Base-by-base conservation (phyloP, 768 basidiomycete genomes). In the Phylloporus arenicola region DNA sequence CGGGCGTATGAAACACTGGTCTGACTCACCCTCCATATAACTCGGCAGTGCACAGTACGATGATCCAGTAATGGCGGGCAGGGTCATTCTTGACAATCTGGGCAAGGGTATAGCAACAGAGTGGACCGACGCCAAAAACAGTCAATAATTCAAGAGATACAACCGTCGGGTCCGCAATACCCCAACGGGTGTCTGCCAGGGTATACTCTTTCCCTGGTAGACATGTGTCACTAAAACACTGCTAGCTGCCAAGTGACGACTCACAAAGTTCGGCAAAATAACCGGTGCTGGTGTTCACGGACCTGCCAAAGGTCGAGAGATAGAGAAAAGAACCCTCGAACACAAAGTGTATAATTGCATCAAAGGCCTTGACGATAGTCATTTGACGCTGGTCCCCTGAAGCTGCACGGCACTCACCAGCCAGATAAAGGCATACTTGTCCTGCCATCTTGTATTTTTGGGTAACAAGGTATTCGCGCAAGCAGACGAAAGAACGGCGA, bases 141-240 rank as follows among this genome's bases (percentile, higher is more conserved):
- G 90, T 93, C 54, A 93, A 73, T 48, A 92, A 65, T 64, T 93
- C 90, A 30, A 93, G 80, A 6, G 88, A 83, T 40, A 93, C 87
- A 45, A 92, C 75, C 1, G 84, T 86, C 1, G 86, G 79, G 60
- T 93, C 90, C 0, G 88, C 72, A 39, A 75, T 62, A 13, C 88
- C 90, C 91, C 91, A 93, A 37, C 90, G 81, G 48, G 79, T 76
- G 62, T 93, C 90, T 6, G 89, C 90, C 2, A 75, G 74, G 20
- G 86, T 82, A 60, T 92, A 91, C 64, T 91, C 88, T 55, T 75
- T 84, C 87, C 88, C 88, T 89, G 55, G 14, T 2, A n/a, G 30
- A 24, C 30, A 5, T 43, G 39, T 35, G 2, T 41, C 24, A 45
- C 12, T 35, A 14, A 11, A 16, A 35, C 25, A 7, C 27, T 6